Evolutionary conservation across 108 stramenopile species (phyloP).

Genomic region (Cyclotella atomus): DNA sequence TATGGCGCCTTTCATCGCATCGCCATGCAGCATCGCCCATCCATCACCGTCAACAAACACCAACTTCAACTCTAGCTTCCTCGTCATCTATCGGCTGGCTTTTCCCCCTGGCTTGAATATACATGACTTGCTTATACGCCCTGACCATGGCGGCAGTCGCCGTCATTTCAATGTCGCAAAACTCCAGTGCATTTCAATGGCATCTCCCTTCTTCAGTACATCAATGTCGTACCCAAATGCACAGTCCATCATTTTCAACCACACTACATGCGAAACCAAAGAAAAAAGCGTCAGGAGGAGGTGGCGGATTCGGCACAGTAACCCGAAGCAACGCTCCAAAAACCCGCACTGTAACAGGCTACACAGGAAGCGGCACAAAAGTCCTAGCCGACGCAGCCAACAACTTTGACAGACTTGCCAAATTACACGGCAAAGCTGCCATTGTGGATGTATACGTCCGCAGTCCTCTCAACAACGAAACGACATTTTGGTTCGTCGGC

Average conservation of each 20-base stretch:
- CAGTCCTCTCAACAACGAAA: conserved; percentile 63
- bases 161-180: not conserved
- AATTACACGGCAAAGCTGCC: conserved; percentile 51
- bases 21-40: too few relatives aligned
- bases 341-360: conserved; percentile 60
- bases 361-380: conserved; percentile 71
- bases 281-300: not conserved
- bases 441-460: conserved; percentile 73
- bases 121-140: too few relatives aligned
- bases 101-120: too few relatives aligned
- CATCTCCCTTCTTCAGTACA: not conserved
- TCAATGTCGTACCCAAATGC: not conserved
- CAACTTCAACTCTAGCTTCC: too few relatives aligned
- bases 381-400: conserved; percentile 71
- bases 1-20: too few relatives aligned
- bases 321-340: not conserved
- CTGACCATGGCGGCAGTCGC: not conserved
- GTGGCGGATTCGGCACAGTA: not conserved
- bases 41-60: too few relatives aligned
- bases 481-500: conserved; percentile 80
- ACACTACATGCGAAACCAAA: not conserved
- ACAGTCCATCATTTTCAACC: not conserved
- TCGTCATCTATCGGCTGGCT: too few relatives aligned
- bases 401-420: conserved; percentile 75
- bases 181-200: not conserved